A percentile compares a stretch with the other conserved stretches of the same genome.
Evolutionary conservation across 2,329 filamentous ascomycete genomes (phyloP).

Genomic region (Allantophomopsis cytisporea): DNA sequence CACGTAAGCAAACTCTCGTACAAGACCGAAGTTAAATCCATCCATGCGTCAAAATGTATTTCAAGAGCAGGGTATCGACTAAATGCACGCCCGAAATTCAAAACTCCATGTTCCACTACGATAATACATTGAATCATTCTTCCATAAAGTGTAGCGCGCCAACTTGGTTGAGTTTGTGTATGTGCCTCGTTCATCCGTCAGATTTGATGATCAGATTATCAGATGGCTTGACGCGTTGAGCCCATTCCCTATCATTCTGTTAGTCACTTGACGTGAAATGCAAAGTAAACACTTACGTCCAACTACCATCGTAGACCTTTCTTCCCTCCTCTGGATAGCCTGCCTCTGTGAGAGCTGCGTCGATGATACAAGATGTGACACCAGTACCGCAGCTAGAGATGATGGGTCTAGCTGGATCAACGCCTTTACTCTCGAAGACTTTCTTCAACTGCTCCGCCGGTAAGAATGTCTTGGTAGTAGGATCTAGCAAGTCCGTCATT

Average conservation of each 20-base stretch:
- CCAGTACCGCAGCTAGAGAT: conserved; percentile 87
- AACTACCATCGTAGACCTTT: conserved; percentile 88
- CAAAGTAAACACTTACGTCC: conserved; percentile 59
- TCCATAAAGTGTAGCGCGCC: too few relatives aligned
- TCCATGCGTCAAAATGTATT: neutral
- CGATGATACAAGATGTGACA: conserved; percentile 83
- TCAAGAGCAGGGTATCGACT: conserved; percentile 2
- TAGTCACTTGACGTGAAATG: conserved; percentile 1
- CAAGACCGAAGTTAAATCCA: too few relatives aligned
- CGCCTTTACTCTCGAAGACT: conserved; percentile 65
- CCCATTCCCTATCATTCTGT: conserved; percentile 41
- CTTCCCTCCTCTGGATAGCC: conserved; percentile 56
- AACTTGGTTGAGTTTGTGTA: too few relatives aligned
- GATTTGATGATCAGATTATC: conserved; percentile 50
- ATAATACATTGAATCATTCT: too few relatives aligned
- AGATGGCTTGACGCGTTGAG: conserved; percentile 45
- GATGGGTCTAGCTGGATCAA: conserved; percentile 69
- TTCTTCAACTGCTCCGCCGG: conserved; percentile 57
- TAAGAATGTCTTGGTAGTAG: conserved; percentile 68
- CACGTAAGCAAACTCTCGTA: too few relatives aligned
- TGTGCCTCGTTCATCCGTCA: conserved; percentile 6
- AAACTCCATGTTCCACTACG: too few relatives aligned
- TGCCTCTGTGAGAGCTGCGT: conserved; percentile 72
- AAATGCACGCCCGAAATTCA: neutral
- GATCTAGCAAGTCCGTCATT: conserved; percentile 67